phyloP scores from a whole-genome alignment of 1,139 yeast genomes.

The Schizosaccharomyces versatilis region DNA sequence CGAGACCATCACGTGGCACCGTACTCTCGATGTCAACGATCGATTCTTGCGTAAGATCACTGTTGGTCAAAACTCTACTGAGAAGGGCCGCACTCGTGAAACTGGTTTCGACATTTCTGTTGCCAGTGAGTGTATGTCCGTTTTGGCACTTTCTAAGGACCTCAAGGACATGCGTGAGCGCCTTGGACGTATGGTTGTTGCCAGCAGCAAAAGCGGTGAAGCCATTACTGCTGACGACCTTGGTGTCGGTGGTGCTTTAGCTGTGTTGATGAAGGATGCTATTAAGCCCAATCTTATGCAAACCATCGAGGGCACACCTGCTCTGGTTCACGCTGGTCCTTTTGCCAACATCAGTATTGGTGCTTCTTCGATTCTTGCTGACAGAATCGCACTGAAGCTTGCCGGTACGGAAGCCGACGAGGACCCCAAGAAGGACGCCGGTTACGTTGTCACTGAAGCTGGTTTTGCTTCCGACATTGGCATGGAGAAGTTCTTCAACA shows the following conservation, averaged over 20 bases:
- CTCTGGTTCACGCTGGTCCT: conserved; percentile 95
- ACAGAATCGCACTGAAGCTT: conserved; percentile 79
- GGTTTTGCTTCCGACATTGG: conserved; percentile 99
- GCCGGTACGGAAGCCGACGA: neutral
- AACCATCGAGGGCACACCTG: conserved; percentile 95
- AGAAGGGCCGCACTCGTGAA: conserved; percentile 67
- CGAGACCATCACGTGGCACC: conserved; percentile 81
- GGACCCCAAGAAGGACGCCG: conserved; percentile 24
- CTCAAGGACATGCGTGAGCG: conserved; percentile 74
- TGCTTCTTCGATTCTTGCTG: conserved; percentile 57
- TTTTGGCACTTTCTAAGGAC: conserved; percentile 68
- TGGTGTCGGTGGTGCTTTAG: conserved; percentile 92
- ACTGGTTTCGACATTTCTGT: conserved; percentile 95
- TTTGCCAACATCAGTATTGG: conserved; percentile 82
- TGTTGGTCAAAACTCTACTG: conserved; percentile 83
- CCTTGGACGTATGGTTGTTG: conserved; percentile 79
- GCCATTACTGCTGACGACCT: conserved; percentile 92
- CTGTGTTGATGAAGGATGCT: conserved; percentile 89
- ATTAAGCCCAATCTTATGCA: conserved; percentile 96
- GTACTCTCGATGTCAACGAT: conserved; percentile 92
- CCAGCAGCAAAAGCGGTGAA: conserved; percentile 55
- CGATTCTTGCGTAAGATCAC: conserved; percentile 81
- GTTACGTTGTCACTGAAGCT: conserved; percentile 90
- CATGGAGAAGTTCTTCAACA: conserved; percentile 91
- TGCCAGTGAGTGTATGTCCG: conserved; percentile 96